Evolutionary conservation across 73 alveolate species (phyloP), one percentile per base, ranked within the genome.

Genomic region (Halteria grandinella): DNA sequence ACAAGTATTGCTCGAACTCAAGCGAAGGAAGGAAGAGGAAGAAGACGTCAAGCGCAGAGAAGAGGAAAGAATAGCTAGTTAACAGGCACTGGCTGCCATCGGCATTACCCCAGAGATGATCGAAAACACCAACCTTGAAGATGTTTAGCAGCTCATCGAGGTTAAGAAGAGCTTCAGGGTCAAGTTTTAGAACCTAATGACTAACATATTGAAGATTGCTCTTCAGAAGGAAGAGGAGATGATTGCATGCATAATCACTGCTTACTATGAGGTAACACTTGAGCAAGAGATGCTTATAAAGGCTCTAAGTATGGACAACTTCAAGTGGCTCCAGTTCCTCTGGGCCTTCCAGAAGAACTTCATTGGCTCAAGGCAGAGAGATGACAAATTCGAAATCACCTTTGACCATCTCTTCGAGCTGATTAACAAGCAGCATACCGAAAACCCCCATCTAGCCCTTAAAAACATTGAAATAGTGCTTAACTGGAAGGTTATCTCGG

Each of bases 321-420:
- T 20, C 51, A 40, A 57, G 18, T 72, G 75, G 66, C 70, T 82
- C 7, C 12, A 72, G 48, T 72, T 53, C 44, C 28, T 66, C 39
- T 82, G 84, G 86, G 84, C 77, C 69, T 82, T 69, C 34, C 82
- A 58, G 20, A 82, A 59, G 72, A 82, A 73, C 58, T 73, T 36
- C 52, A 44, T 69, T 6, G 91, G 84, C 5, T 20, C 3, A 18
- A 18, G 59, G 15, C 44, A 51, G 5, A 75, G 47, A n/a, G 28
- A 53, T 2, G 79, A 57, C 15, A 18, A 79, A 0, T 8, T 34
- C n/a, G 20, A 40, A 21, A 27, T 69, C 59, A 17, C 52, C 40
- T 53, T 28, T 29, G 43, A 43, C 17, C 49, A 55, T 27, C 44
- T 80, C 28, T 54, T 82, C 23, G 76, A 66, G 10, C 40, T 34